phyloP scores from a whole-genome alignment of 2,329 filamentous ascomycete genomes.

The Zymoseptoria tritici region DNA sequence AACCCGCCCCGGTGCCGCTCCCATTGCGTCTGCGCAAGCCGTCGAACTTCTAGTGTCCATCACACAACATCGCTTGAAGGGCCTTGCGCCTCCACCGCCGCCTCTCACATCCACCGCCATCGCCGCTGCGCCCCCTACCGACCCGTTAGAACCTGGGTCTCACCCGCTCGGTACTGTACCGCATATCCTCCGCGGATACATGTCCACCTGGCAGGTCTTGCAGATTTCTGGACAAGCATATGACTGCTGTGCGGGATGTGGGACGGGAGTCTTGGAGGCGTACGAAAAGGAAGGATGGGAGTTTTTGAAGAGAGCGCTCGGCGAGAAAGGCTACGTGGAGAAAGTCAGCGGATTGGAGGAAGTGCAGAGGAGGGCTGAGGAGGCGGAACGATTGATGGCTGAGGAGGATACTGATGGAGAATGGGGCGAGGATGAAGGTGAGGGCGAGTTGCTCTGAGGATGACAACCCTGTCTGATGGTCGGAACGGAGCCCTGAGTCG shows the following conservation, averaged over 20 bases:
- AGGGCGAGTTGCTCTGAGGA: constrained; percentile 29
- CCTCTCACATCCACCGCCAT: constrained; percentile 20
- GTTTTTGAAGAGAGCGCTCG: constrained; percentile 67
- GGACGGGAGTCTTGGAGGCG: constrained; percentile 58
- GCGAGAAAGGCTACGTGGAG: constrained; percentile 69
- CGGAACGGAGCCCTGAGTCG: background rate
- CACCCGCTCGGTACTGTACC: constrained; percentile 64
- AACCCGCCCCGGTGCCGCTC: constrained; percentile 83
- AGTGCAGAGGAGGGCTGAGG: constrained; percentile 48
- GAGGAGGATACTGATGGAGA: constrained; percentile 55
- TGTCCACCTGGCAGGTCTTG: constrained; percentile 66
- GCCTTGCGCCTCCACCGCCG: constrained; percentile 32
- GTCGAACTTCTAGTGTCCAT: constrained; percentile 85
- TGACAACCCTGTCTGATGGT: background rate
- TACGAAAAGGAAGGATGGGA: constrained; percentile 65
- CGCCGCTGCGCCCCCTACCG: constrained; percentile 27
- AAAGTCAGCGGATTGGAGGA: constrained; percentile 68
- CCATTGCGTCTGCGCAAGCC: constrained; percentile 82
- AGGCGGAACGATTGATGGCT: constrained; percentile 47
- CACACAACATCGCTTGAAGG: constrained; percentile 57
- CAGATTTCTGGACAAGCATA: constrained; percentile 68
- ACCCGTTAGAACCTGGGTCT: constrained; percentile 20
- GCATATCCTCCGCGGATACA: constrained; percentile 72
- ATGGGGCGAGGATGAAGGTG: constrained; percentile 45
- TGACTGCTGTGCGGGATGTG: constrained; percentile 75